Conservation (phyloP, 208 protist species). For the Crithidia mellificae region DNA sequence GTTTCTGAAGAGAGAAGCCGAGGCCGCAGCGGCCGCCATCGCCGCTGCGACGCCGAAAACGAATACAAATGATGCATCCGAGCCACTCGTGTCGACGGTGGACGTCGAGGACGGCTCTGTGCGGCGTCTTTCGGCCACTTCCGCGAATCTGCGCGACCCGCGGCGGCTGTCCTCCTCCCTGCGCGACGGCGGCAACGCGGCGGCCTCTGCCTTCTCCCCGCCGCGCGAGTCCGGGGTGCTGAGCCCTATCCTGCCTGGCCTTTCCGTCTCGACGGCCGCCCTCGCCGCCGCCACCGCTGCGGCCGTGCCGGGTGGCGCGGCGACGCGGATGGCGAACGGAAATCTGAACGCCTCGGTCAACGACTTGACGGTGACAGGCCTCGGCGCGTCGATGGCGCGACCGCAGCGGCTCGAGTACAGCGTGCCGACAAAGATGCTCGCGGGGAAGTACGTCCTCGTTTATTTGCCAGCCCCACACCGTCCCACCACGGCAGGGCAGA, state of each 20-base stretch:
- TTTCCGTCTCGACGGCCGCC: slow-evolving; percentile 6
- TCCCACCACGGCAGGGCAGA: slow-evolving; percentile 3
- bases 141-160: background rate
- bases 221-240: slow-evolving; percentile 11
- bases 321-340: too few species aligned
- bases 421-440: slow-evolving; percentile 48
- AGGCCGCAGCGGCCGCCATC: background rate
- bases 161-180: slow-evolving; percentile 10
- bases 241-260: slow-evolving; percentile 21
- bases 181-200: background rate
- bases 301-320: too few species aligned
- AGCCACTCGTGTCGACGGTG: too few species aligned
- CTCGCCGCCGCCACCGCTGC: background rate
- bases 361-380: background rate
- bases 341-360: background rate
- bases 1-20: background rate
- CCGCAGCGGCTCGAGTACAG: slow-evolving; percentile 39
- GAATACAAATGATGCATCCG: too few species aligned
- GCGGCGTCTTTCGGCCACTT: slow-evolving; percentile 6
- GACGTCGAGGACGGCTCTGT: background rate
- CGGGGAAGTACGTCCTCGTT: slow-evolving; percentile 72
- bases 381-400: background rate
- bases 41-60: too few species aligned
- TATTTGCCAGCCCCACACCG: slow-evolving; percentile 46
- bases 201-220: background rate